These are phyloP conservation scores for Neurospora sp. DNA, from an alignment of 495 filamentous ascomycete genomes.

Conservation along the genomic window DNA sequence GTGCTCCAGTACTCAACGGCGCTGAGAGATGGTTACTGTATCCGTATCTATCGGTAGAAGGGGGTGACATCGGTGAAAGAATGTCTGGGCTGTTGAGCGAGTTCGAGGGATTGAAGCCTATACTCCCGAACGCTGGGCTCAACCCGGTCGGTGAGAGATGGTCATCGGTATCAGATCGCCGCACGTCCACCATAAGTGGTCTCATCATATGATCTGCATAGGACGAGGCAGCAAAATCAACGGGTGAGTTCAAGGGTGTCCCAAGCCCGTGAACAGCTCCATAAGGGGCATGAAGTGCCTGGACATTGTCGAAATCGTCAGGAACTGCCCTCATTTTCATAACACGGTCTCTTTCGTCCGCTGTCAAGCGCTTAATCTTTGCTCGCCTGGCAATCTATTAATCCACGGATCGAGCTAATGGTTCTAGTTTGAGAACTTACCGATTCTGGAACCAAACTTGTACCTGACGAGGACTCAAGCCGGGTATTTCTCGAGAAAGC, in stretches of 20 bases:
- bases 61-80: slow-evolving; percentile 43
- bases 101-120: slow-evolving; percentile 44
- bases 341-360: slow-evolving; percentile 88
- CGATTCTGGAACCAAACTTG: slow-evolving; percentile 99
- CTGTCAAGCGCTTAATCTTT: slow-evolving; percentile 89
- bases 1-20: slow-evolving; percentile 36
- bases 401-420: not conserved
- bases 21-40: slow-evolving; percentile 40
- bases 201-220: slow-evolving; percentile 47
- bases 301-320: slow-evolving; percentile 85
- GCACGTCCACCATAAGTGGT: slow-evolving; percentile 51
- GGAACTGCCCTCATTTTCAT: slow-evolving; percentile 86
- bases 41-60: slow-evolving; percentile 40
- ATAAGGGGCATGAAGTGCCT: slow-evolving; percentile 76
- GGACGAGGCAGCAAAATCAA: slow-evolving; percentile 38
- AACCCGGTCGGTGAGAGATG: slow-evolving; percentile 53
- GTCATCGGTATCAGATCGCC: slow-evolving; percentile 43
- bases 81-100: slow-evolving; percentile 38
- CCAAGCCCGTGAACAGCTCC: slow-evolving; percentile 44
- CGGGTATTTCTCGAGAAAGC: slow-evolving; percentile 84
- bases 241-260: slow-evolving; percentile 47
- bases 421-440: slow-evolving; percentile 36
- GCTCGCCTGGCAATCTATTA: slow-evolving; percentile 55
- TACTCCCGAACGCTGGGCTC: slow-evolving; percentile 50
- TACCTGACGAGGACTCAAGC: slow-evolving; percentile 85